These are phyloP conservation scores for Gaultheria prostrata DNA, from an alignment of 148 eudicot species.

Conservation along the genomic window DNA sequence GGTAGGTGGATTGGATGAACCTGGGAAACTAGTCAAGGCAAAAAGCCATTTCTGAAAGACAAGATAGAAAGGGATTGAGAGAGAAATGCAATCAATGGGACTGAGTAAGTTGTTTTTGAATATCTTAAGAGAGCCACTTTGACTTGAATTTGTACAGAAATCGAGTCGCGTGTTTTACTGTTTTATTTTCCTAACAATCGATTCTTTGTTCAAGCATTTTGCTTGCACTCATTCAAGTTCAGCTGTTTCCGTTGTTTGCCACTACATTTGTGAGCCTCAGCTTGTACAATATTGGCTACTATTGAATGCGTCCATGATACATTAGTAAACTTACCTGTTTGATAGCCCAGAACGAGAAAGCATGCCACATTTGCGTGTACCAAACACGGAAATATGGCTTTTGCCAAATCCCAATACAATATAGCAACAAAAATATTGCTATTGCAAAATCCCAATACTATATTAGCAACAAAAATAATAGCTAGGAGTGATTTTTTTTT, in stretches of 20 bases:
- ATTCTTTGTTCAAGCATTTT: not conserved
- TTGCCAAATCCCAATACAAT: not conserved
- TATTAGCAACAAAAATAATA: not conserved
- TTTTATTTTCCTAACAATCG: not conserved
- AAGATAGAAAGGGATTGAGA: not conserved
- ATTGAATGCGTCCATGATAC: not conserved
- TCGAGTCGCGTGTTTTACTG: not conserved
- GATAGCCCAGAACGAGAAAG: not conserved
- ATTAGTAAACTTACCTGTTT: not conserved
- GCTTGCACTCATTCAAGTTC: not conserved
- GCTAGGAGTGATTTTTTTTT: not conserved
- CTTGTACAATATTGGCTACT: not conserved
- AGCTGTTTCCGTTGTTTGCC: not conserved
- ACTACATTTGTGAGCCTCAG: not conserved
- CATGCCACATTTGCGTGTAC: not conserved
- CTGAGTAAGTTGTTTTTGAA: not conserved
- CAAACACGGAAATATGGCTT: not conserved
- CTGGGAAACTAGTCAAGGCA: not conserved
- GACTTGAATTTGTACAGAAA: not conserved
- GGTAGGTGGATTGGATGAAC: not conserved
- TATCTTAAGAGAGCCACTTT: not conserved
- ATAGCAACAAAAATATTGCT: not conserved
- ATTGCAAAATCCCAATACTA: not conserved
- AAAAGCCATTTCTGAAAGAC: not conserved
- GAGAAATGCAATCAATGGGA: not conserved